Evolutionary conservation across 352 stramenopile genomes (phyloP).

Genomic region (Aphanomyces euteiches): DNA sequence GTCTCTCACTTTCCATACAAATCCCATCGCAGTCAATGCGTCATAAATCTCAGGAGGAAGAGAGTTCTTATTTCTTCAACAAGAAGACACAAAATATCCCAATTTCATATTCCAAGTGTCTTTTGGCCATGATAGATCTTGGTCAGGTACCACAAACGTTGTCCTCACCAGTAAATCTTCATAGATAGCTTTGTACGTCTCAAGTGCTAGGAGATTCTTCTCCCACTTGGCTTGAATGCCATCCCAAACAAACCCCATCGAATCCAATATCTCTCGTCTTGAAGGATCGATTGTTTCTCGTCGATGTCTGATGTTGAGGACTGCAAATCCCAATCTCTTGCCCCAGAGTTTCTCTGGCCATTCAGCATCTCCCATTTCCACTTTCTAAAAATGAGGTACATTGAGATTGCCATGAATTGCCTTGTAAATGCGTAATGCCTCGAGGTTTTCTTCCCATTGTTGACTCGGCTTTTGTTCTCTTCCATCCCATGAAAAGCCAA

Average conservation of each 20-base stretch:
- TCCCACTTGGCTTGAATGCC: not conserved
- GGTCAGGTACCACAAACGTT: not conserved
- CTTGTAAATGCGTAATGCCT: constrained; percentile 16
- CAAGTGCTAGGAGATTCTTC: not conserved
- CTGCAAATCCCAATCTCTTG: not conserved
- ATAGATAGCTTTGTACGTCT: constrained; percentile 12
- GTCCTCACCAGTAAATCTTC: not conserved
- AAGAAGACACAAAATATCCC: not conserved
- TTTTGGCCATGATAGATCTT: not conserved
- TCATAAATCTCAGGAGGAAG: not conserved
- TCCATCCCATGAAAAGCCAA: constrained; percentile 11
- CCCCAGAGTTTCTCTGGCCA: constrained; percentile 7
- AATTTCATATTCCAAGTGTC: constrained; percentile 5
- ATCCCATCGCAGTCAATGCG: not conserved
- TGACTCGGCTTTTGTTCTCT: not conserved
- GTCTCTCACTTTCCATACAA: not conserved
- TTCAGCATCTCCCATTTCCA: not conserved
- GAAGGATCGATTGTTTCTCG: not conserved
- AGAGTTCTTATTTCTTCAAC: not conserved
- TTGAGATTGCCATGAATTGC: constrained; percentile 14
- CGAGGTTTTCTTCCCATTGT: not conserved
- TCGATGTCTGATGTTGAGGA: no score
- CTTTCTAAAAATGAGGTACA: not conserved
- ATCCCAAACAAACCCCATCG: constrained; percentile 8
- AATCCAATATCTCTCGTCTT: constrained; percentile 4